Conservation (phyloP, 345 rosid genomes). For the Camelina laxa region DNA sequence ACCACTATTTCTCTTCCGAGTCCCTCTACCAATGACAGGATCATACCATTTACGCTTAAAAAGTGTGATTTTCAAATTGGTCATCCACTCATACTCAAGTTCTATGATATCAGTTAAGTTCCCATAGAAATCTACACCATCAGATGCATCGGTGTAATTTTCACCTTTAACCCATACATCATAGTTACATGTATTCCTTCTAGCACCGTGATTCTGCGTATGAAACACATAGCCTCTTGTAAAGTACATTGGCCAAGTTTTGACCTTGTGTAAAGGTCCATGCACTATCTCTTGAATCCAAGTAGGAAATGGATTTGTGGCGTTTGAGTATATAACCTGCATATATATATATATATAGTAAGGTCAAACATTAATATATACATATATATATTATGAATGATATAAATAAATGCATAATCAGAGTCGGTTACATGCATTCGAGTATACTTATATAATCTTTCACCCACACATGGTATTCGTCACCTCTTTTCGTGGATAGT, state of each 20-base stretch:
- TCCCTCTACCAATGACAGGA: neutral
- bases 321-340: neutral
- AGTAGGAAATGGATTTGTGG: neutral
- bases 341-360: too few relatives aligned
- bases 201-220: neutral
- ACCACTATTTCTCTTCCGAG: too few relatives aligned
- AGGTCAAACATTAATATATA: too few relatives aligned
- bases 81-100: neutral
- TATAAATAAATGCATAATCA: too few relatives aligned
- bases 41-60: slow-evolving; percentile 5
- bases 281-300: neutral
- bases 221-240: slow-evolving; percentile 15
- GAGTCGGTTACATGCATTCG: too few relatives aligned
- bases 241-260: neutral
- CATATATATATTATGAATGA: too few relatives aligned
- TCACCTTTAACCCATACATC: neutral
- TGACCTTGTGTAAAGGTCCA: neutral
- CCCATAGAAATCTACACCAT: neutral
- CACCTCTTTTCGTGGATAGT: too few relatives aligned
- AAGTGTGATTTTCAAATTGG: neutral
- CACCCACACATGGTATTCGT: too few relatives aligned
- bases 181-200: slow-evolving; percentile 2
- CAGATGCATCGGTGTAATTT: neutral
- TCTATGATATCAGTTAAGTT: neutral
- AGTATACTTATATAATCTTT: too few relatives aligned